These are phyloP conservation scores for Halocafeteria seosinensis DNA, from an alignment of 108 stramenopile genomes.

Conservation along the genomic window DNA sequence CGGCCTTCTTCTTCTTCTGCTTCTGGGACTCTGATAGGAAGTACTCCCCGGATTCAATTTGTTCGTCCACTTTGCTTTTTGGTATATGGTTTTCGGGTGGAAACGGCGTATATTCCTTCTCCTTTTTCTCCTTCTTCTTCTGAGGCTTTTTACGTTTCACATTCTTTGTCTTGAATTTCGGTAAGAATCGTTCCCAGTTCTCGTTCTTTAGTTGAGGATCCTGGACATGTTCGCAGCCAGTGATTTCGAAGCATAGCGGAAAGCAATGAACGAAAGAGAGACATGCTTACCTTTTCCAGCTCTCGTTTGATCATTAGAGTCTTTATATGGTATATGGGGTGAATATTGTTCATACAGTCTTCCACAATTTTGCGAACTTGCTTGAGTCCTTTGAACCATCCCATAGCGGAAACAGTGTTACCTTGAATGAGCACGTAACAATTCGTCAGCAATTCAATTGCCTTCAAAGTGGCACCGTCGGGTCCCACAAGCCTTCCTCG, in stretches of 20 bases:
- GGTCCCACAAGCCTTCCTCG: slow-evolving; percentile 84
- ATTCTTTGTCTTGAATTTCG: slow-evolving; percentile 88
- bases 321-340: slow-evolving; percentile 98
- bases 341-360: slow-evolving; percentile 97
- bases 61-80: slow-evolving; percentile 79
- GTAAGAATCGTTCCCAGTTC: slow-evolving; percentile 92
- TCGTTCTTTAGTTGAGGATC: slow-evolving; percentile 74
- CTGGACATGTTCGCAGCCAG: too few relatives aligned
- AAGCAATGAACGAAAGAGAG: too few relatives aligned
- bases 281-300: too few relatives aligned
- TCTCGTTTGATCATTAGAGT: slow-evolving; percentile 95
- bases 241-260: too few relatives aligned
- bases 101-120: slow-evolving; percentile 88
- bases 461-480: slow-evolving; percentile 89
- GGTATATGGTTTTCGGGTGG: slow-evolving; percentile 55
- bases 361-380: slow-evolving; percentile 74
- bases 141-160: slow-evolving; percentile 62
- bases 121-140: slow-evolving; percentile 7
- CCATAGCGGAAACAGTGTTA: slow-evolving; percentile 83
- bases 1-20: neutral
- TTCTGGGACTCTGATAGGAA: slow-evolving; percentile 34
- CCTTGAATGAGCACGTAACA: slow-evolving; percentile 96
- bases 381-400: slow-evolving; percentile 63
- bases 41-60: slow-evolving; percentile 67
- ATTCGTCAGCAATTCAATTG: slow-evolving; percentile 82